phyloP scores from a whole-genome alignment of 345 rosid species.

The Aurinia saxatilis region DNA sequence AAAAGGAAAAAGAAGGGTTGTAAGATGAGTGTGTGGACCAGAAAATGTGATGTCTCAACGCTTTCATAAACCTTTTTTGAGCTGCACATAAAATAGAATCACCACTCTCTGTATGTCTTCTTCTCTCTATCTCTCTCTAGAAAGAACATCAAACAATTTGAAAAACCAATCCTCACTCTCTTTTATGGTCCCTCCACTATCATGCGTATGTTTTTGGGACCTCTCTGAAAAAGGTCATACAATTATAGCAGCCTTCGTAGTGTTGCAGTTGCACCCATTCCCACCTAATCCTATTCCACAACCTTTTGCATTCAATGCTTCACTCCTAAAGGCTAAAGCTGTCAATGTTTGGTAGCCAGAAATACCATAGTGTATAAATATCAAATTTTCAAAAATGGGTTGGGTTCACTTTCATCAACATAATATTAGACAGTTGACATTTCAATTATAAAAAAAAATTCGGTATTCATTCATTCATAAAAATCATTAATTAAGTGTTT shows the following conservation, averaged over 20 bases:
- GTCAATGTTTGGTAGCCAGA: conserved; percentile 12
- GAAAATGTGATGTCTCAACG: background rate
- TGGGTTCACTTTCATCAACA: background rate
- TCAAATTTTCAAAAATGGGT: background rate
- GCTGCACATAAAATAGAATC: background rate
- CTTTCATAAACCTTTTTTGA: background rate
- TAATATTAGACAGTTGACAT: background rate
- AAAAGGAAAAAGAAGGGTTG: background rate
- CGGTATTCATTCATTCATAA: conserved; percentile 9
- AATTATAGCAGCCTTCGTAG: conserved; percentile 26
- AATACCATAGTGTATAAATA: background rate
- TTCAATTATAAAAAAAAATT: background rate
- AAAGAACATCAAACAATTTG: background rate
- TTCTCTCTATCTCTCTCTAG: background rate
- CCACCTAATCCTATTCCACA: conserved; percentile 10
- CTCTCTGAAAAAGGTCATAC: conserved; percentile 21
- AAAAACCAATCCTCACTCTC: background rate
- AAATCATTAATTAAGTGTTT: background rate
- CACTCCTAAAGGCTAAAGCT: conserved; percentile 12
- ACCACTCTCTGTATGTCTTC: background rate
- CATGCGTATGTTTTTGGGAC: conserved; percentile 22
- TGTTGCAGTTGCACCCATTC: conserved; percentile 24
- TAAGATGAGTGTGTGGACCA: background rate
- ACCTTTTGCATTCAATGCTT: conserved; percentile 16
- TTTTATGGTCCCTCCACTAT: conserved; percentile 16